Conservation (phyloP, 225 moss, liverwort and hornwort species). For the Bryoerythrophyllum caledonicum region DNA sequence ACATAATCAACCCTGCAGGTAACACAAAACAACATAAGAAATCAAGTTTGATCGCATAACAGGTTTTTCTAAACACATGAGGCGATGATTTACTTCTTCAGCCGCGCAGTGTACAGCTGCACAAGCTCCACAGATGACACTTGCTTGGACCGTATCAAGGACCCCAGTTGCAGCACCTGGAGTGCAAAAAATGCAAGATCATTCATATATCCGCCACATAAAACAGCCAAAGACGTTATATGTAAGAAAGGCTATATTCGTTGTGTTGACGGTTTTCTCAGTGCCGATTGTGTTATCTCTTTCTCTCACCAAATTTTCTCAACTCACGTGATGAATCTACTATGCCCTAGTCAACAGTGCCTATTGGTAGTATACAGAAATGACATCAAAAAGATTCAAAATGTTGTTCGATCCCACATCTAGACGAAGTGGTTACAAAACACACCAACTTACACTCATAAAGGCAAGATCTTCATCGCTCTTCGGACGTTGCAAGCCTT, state of each 20-base stretch:
- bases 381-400: no score
- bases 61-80: background rate
- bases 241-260: background rate
- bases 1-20: conserved; percentile 49
- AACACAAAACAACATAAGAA: background rate
- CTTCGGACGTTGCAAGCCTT: conserved; percentile 43
- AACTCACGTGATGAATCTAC: no score
- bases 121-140: conserved; percentile 64
- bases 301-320: no score
- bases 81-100: conserved; percentile 42
- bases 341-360: no score
- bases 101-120: conserved; percentile 58
- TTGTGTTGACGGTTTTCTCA: no score
- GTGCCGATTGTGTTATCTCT: no score
- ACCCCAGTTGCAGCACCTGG: conserved; percentile 59
- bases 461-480: conserved; percentile 66
- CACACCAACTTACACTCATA: conserved; percentile 46
- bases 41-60: no score
- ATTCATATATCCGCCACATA: background rate
- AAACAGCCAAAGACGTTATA: background rate
- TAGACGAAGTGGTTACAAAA: no score
- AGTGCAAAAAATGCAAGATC: conserved; percentile 1
- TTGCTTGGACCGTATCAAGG: conserved; percentile 57
- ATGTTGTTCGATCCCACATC: no score
- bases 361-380: no score